These are phyloP conservation scores for Alectoria sarmentosa DNA, from an alignment of 495 filamentous ascomycete species.

Conservation along the genomic window DNA sequence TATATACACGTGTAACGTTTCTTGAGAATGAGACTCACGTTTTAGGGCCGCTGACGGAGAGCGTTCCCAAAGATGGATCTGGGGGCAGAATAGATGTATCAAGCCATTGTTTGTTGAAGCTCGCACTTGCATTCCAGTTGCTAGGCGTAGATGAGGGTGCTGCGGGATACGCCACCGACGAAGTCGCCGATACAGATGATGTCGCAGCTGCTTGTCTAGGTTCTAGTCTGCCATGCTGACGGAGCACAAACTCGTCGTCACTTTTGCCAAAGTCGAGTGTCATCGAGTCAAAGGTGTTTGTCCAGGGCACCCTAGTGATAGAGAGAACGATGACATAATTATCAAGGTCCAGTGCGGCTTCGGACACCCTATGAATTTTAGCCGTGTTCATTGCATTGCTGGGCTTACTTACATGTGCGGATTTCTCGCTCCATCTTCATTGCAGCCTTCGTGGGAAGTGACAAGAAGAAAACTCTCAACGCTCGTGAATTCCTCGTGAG, in stretches of 20 bases:
- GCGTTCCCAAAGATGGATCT: constrained; percentile 6
- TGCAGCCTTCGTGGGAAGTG: constrained; percentile 31
- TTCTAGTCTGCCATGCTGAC: constrained; percentile 10
- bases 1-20: not conserved
- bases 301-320: constrained; percentile 19
- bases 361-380: constrained; percentile 18
- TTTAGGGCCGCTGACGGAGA: constrained; percentile 12
- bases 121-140: constrained; percentile 10
- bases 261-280: constrained; percentile 23
- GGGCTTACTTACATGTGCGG: constrained; percentile 25
- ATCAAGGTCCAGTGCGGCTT: not conserved
- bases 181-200: constrained; percentile 7
- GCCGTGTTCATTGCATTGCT: not conserved
- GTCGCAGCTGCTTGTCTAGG: constrained; percentile 15
- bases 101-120: constrained; percentile 15
- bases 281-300: constrained; percentile 21
- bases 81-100: constrained; percentile 24
- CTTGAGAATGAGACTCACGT: constrained; percentile 4
- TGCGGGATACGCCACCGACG: constrained; percentile 9
- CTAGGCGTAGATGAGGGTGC: constrained; percentile 18
- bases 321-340: constrained; percentile 16
- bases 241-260: constrained; percentile 10
- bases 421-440: constrained; percentile 28
- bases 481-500: constrained; percentile 7
- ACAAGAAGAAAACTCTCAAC: constrained; percentile 25